Evolutionary conservation across 2,329 filamentous ascomycete species (phyloP).

Genomic region (Lithohypha guttulata): DNA sequence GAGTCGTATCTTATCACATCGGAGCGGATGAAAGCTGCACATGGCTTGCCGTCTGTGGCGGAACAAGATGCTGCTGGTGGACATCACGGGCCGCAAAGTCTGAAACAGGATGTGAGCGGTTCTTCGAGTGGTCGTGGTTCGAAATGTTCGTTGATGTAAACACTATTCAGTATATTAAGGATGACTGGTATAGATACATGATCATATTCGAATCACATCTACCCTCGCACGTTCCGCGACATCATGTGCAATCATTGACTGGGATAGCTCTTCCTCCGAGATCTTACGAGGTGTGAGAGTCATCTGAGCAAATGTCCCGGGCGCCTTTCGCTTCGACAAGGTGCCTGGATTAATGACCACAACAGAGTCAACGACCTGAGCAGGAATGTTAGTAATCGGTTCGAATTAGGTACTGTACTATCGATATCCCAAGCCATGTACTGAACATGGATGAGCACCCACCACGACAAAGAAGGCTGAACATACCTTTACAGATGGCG

Average conservation of each 20-base stretch:
- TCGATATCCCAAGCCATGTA: not conserved
- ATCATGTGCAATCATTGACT: conserved; percentile 56
- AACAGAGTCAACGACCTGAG: conserved; percentile 78
- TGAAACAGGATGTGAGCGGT: no score
- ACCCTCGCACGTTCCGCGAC: conserved; percentile 75
- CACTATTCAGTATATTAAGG: no score
- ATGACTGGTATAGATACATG: no score
- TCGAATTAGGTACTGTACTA: not conserved
- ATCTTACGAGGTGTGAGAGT: conserved; percentile 56
- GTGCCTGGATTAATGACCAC: conserved; percentile 83
- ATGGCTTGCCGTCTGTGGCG: conserved; percentile 3
- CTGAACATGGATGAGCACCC: no score
- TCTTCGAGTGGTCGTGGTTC: no score
- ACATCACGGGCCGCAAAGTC: not conserved
- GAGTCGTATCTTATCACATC: conserved; percentile 26
- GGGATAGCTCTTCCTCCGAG: conserved; percentile 47
- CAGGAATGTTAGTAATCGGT: conserved; percentile 14
- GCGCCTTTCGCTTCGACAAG: conserved; percentile 69
- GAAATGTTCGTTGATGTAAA: not conserved
- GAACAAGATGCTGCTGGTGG: conserved; percentile 6
- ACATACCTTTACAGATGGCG: conserved; percentile 76
- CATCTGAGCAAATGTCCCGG: conserved; percentile 79
- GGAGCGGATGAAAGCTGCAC: conserved; percentile 18
- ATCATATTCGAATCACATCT: conserved; percentile 72
- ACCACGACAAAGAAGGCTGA: no score